A percentile compares a stretch with the other conserved stretches of the same genome.
These are phyloP conservation scores for Phaffia rhodozyma DNA, from an alignment of 1,284 basidiomycete species.

Conservation along the genomic window DNA sequence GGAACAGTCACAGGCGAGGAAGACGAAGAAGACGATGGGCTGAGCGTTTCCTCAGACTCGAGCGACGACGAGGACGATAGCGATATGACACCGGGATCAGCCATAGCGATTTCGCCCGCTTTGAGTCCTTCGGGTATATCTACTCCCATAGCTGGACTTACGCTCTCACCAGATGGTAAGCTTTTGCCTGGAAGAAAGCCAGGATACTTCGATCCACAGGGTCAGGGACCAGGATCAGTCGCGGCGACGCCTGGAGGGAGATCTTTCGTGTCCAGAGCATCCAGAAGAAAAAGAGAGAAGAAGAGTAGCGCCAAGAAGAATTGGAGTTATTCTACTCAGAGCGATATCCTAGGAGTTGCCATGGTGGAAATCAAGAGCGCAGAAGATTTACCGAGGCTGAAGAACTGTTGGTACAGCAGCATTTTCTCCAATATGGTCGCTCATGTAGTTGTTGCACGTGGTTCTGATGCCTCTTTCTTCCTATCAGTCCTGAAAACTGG, in stretches of 20 bases:
- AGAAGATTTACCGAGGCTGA: slow-evolving; percentile 68
- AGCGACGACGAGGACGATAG: slow-evolving; percentile 42
- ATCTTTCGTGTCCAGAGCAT: too few relatives aligned
- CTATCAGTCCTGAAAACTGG: background rate
- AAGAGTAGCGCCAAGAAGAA: slow-evolving; percentile 26
- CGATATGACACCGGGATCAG: background rate
- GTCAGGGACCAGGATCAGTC: background rate
- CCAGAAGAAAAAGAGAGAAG: slow-evolving; percentile 7
- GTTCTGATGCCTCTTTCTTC: background rate
- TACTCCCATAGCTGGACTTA: too few relatives aligned
- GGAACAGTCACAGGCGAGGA: slow-evolving; percentile 55
- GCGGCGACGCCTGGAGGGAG: background rate
- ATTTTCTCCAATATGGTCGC: slow-evolving; percentile 16
- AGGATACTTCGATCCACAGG: background rate
- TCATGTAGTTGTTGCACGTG: slow-evolving; percentile 24
- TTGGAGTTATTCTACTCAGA: slow-evolving; percentile 55
- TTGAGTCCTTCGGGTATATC: background rate
- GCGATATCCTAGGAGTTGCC: slow-evolving; percentile 85
- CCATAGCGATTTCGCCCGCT: background rate
- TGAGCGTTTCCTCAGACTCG: slow-evolving; percentile 41
- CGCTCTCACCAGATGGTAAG: too few relatives aligned
- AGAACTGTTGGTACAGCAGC: slow-evolving; percentile 43
- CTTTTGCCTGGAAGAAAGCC: too few relatives aligned
- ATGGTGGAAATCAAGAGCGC: slow-evolving; percentile 66
- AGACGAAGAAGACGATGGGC: slow-evolving; percentile 60